phyloP scores from a whole-genome alignment of 768 basidiomycete species.

The Melanogaster broomeanus region DNA sequence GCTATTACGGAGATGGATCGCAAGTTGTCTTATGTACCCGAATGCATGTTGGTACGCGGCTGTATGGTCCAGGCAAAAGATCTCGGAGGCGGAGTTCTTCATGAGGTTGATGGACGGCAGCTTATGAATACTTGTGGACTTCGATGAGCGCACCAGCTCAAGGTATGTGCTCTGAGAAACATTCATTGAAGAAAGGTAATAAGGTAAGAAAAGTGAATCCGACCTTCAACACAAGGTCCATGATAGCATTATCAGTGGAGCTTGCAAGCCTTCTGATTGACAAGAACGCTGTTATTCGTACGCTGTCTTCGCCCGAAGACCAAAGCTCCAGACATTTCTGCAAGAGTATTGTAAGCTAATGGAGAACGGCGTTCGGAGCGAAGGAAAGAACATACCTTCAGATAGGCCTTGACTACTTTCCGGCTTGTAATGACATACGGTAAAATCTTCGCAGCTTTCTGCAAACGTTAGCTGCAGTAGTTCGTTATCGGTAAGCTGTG shows the following conservation, averaged over 20 bases:
- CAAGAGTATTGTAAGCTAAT: neutral
- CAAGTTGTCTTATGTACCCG: constrained; percentile 92
- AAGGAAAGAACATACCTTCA: constrained; percentile 62
- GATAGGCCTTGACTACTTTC: constrained; percentile 81
- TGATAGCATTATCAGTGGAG: constrained; percentile 73
- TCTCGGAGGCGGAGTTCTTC: constrained; percentile 96
- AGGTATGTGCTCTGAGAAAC: constrained; percentile 77
- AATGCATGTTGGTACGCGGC: constrained; percentile 92
- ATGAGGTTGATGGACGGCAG: constrained; percentile 92
- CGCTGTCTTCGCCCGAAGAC: constrained; percentile 78
- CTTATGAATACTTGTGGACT: constrained; percentile 83
- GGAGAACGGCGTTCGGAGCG: neutral
- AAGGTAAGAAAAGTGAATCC: neutral
- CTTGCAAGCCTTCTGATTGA: constrained; percentile 80
- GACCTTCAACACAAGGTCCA: constrained; percentile 89
- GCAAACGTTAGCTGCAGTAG: constrained; percentile 68
- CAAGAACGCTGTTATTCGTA: constrained; percentile 84
- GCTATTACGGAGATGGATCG: constrained; percentile 87
- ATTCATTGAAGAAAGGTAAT: constrained; percentile 1
- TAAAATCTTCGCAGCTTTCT: constrained; percentile 86
- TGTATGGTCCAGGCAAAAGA: constrained; percentile 78
- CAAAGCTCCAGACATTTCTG: constrained; percentile 85
- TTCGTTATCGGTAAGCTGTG: constrained; percentile 70
- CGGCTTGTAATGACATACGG: constrained; percentile 86
- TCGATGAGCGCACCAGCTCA: constrained; percentile 79